Evolutionary conservation across 2,329 filamentous ascomycete species (phyloP).

Genomic region (Cladophialophora yegresii): DNA sequence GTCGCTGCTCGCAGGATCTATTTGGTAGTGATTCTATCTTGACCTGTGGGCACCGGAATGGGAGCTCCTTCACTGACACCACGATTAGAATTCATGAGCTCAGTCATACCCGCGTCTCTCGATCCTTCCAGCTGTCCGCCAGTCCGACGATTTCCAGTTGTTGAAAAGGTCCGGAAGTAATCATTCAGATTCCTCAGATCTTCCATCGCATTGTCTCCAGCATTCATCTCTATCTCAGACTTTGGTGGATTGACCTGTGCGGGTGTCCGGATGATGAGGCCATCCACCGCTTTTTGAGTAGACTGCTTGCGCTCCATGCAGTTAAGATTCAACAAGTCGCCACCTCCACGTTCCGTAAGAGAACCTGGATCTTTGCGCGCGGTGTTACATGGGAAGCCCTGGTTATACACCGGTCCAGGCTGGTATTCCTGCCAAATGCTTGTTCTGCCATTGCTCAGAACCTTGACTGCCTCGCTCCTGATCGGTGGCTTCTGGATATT

Average conservation of each 20-base stretch:
- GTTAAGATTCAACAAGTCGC: background rate
- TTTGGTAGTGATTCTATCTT: too few species aligned
- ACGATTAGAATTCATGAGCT: background rate
- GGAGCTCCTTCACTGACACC: background rate
- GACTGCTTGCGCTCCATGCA: background rate
- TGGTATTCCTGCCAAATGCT: conserved; percentile 22
- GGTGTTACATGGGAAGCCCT: background rate
- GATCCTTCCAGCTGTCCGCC: background rate
- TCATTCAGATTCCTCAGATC: conserved; percentile 16
- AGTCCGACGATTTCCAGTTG: background rate
- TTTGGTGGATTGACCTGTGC: background rate
- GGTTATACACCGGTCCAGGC: background rate
- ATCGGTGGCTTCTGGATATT: background rate
- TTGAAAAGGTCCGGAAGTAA: background rate
- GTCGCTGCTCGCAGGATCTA: too few species aligned
- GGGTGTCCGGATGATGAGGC: background rate
- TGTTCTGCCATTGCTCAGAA: conserved; percentile 22
- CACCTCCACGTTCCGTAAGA: background rate
- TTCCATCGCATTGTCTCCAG: conserved; percentile 4
- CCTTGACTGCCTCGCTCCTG: conserved; percentile 14
- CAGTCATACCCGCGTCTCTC: background rate
- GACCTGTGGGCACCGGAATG: background rate
- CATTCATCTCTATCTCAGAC: background rate
- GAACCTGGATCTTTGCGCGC: background rate
- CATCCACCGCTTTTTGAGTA: too few species aligned